phyloP scores from a whole-genome alignment of 2,329 filamentous ascomycete genomes.

The Penicillium sp. region DNA sequence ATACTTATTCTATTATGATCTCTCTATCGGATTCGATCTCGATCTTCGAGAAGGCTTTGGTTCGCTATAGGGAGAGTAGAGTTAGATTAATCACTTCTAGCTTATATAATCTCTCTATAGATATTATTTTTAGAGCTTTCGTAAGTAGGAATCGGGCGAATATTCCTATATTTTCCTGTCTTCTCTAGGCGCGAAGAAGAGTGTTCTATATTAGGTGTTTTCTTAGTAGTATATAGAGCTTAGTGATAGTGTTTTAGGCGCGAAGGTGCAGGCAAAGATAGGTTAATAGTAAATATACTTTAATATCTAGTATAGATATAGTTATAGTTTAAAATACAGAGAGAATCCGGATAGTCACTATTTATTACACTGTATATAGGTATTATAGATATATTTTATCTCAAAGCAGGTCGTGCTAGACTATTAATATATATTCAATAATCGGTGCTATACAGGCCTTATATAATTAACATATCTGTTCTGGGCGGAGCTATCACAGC shows the following conservation, averaged over 20 bases:
- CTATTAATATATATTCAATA: slow-evolving; percentile 30
- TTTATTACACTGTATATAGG: slow-evolving; percentile 24
- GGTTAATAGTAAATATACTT: slow-evolving; percentile 24
- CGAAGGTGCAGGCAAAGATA: slow-evolving; percentile 21
- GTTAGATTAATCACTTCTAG: slow-evolving; percentile 31
- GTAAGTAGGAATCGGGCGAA: slow-evolving; percentile 24
- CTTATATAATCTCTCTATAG: slow-evolving; percentile 14
- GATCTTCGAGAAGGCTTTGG: slow-evolving; percentile 25
- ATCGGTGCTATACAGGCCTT: slow-evolving; percentile 26
- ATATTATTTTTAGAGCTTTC: slow-evolving; percentile 23
- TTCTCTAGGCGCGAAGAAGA: slow-evolving; percentile 18
- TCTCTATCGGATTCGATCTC: slow-evolving; percentile 28
- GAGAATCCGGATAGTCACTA: slow-evolving; percentile 23
- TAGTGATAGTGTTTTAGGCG: slow-evolving; percentile 21
- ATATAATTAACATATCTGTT: slow-evolving; percentile 31
- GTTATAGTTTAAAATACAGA: slow-evolving; percentile 28
- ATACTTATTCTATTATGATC: slow-evolving; percentile 19
- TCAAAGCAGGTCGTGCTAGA: slow-evolving; percentile 27
- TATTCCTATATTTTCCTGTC: slow-evolving; percentile 17
- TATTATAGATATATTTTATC: slow-evolving; percentile 25
- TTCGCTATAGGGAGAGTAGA: slow-evolving; percentile 24
- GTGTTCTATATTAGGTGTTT: slow-evolving; percentile 21
- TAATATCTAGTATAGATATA: slow-evolving; percentile 26
- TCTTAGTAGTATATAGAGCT: slow-evolving; percentile 25
- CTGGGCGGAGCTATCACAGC: slow-evolving; percentile 27